Evolutionary conservation across 257 asterid genomes (phyloP).

Genomic region (Solanum commersonii): DNA sequence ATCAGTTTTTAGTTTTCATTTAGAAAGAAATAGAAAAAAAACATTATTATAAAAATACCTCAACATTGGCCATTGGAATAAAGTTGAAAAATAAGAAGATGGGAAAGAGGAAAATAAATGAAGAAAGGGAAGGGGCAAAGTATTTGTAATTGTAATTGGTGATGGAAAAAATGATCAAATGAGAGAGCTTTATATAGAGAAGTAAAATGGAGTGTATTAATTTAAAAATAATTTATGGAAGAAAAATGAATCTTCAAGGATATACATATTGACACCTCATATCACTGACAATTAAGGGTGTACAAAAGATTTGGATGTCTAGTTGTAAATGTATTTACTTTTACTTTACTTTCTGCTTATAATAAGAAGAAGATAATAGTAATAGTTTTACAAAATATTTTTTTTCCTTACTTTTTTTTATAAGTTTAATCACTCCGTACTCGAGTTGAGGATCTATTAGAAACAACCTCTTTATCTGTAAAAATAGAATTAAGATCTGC

Average conservation of each 20-base stretch:
- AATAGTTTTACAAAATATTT: neutral
- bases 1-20: neutral
- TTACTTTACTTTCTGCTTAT: neutral
- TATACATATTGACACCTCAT: slow-evolving; percentile 6
- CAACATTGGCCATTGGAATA: slow-evolving; percentile 7
- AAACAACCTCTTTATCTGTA: neutral
- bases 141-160: neutral
- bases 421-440: neutral
- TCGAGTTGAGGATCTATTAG: neutral
- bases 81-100: neutral
- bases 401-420: neutral
- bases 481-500: neutral
- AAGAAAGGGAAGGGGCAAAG: neutral
- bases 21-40: neutral
- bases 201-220: neutral
- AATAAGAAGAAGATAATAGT: neutral
- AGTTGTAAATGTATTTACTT: neutral
- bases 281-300: neutral
- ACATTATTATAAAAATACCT: neutral
- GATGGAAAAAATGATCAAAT: slow-evolving; percentile 4
- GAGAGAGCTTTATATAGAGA: slow-evolving; percentile 4
- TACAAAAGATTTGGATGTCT: neutral
- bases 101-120: neutral
- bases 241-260: slow-evolving; percentile 1
- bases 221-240: neutral